phyloP scores from a whole-genome alignment of 768 basidiomycete genomes.

The Psilocybe azurescens region DNA sequence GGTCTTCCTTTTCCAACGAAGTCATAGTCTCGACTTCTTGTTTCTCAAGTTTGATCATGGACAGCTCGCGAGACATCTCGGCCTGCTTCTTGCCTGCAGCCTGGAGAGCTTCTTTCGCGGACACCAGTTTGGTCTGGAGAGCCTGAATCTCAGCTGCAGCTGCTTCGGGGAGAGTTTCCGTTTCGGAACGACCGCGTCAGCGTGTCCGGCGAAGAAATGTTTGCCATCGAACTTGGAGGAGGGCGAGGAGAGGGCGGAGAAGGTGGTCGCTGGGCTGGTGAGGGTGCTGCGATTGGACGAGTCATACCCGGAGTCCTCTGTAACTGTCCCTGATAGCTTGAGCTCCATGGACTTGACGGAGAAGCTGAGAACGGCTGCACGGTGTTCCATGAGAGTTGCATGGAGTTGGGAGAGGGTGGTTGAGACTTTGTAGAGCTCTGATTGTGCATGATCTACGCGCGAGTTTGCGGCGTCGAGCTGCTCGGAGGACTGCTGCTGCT shows the following conservation, averaged over 20 bases:
- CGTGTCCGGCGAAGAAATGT: slow-evolving; percentile 86
- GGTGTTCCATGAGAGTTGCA: slow-evolving; percentile 76
- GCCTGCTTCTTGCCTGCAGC: slow-evolving; percentile 66
- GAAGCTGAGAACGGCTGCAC: slow-evolving; percentile 79
- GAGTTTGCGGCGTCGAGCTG: slow-evolving; percentile 76
- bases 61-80: slow-evolving; percentile 65
- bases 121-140: slow-evolving; percentile 70
- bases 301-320: slow-evolving; percentile 58
- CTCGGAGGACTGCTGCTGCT: slow-evolving; percentile 48
- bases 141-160: slow-evolving; percentile 48
- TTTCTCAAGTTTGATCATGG: slow-evolving; percentile 69
- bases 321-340: slow-evolving; percentile 33
- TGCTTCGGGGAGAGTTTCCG: slow-evolving; percentile 46
- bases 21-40: slow-evolving; percentile 64
- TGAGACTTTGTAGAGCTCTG: slow-evolving; percentile 71
- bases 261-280: slow-evolving; percentile 47
- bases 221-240: slow-evolving; percentile 78
- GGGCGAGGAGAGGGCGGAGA: slow-evolving; percentile 33
- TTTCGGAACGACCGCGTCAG: slow-evolving; percentile 64
- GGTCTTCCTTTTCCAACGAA: slow-evolving; percentile 61
- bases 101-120: slow-evolving; percentile 61
- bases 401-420: slow-evolving; percentile 68
- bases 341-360: slow-evolving; percentile 73
- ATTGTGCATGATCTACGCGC: slow-evolving; percentile 73
- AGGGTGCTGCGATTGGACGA: slow-evolving; percentile 57